Evolutionary conservation across 1,284 basidiomycete species (phyloP).

Genomic region (Tranzscheliella williamsii): DNA sequence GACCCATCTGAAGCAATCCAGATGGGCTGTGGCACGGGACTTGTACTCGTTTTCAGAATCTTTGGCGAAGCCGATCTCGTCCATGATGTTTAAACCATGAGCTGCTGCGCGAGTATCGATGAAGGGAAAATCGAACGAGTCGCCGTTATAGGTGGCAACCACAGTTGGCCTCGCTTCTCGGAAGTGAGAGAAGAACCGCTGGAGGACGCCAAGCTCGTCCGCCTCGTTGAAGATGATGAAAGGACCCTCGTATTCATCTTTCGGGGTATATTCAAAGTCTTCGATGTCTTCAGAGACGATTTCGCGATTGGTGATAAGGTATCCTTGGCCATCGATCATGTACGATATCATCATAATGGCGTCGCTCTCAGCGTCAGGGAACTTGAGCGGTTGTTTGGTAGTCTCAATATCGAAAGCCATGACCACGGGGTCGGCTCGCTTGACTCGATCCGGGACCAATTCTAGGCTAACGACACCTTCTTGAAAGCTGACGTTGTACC

Average conservation of each 20-base stretch:
- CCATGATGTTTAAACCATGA: conserved; percentile 94
- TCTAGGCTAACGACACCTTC: conserved; percentile 79
- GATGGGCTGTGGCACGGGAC: conserved; percentile 87
- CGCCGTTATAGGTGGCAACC: conserved; percentile 98
- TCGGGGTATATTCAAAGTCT: conserved; percentile 98
- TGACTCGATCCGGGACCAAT: conserved; percentile 80
- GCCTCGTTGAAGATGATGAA: conserved; percentile 95
- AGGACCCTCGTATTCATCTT: conserved; percentile 95
- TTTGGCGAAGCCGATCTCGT: conserved; percentile 88
- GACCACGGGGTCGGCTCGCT: conserved; percentile 97
- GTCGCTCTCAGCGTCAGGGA: conserved; percentile 92
- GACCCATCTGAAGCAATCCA: conserved; percentile 99
- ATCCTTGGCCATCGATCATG: conserved; percentile 95
- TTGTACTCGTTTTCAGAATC: conserved; percentile 97
- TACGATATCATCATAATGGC: conserved; percentile 99
- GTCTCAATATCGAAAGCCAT: conserved; percentile 99
- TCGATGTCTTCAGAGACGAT: conserved; percentile 97
- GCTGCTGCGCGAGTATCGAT: conserved; percentile 82
- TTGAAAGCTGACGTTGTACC: conserved; percentile 83
- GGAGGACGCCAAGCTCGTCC: conserved; percentile 74
- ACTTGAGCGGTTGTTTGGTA: conserved; percentile 96
- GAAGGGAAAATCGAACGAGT: conserved; percentile 99
- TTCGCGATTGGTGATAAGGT: conserved; percentile 94
- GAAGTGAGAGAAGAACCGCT: conserved; percentile 89
- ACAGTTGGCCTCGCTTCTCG: conserved; percentile 91